Base-by-base conservation (phyloP, 805 yeast species). In the Nakazawaea ambrosiae region DNA sequence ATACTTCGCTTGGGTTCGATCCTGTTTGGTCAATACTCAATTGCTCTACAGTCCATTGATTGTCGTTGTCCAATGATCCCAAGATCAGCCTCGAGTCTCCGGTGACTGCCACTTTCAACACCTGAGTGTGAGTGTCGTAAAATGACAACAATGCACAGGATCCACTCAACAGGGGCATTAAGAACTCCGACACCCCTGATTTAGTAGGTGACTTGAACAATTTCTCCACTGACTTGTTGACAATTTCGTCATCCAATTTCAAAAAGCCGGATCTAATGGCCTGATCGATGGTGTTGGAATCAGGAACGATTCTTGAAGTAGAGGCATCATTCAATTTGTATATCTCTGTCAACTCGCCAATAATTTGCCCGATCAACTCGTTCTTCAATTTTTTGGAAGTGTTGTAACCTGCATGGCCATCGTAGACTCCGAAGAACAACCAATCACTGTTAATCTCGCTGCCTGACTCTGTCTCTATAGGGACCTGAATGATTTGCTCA, bases 361-460 rank as follows among this genome's bases (percentile, higher is more conserved):
- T 74, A n/a, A 92, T 92, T 47, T 71, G 74, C 39, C 76, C 75
- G 20, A 92, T 77, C 46, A 92, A 66, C 46, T 78, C 78, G 46
- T 87, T 92, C 43, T 95, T 70, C 43, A 92, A 69, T 55, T 80
- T 85, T n/a, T 84, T 73, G 40, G 90, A 78, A 2, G 98, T 92
- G 46, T 85, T 84, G 78, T 95, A 88, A 17, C 98, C 98, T 3
- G 95, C 88, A 59, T 92, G 98, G 10, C 98, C 98, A 58, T 92
- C 98, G 55, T 81, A 90, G 0, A 92, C 76, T 4, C 97, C 96
- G 75, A 95, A 92, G 54, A 92, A 87, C 73, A 84, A 82, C 83
- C 96, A 81, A 57, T 90, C 96, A 1, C 70, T 53, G n/a, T 64
- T 58, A 17, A 50, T 47, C 49, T 62, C 49, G 57, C 70, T 66